phyloP scores from a whole-genome alignment of 257 asterid genomes.

The Nicotiana otophora region DNA sequence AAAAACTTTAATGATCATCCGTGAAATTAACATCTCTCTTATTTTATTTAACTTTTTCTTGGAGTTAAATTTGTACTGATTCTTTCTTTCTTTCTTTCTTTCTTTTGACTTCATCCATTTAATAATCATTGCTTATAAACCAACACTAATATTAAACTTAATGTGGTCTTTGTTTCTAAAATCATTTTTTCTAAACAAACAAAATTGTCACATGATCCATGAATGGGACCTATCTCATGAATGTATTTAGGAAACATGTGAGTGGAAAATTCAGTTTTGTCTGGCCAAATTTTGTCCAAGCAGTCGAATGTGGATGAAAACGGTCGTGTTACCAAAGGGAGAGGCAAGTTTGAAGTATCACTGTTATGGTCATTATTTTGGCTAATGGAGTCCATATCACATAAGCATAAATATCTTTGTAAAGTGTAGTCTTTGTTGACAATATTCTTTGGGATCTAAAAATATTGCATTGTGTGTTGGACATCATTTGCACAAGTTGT shows the following conservation, averaged over 20 bases:
- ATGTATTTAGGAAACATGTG: not conserved
- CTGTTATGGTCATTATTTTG: too few species aligned
- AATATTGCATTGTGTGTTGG: too few species aligned
- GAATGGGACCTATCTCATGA: not conserved
- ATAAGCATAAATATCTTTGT: too few species aligned
- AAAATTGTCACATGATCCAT: not conserved
- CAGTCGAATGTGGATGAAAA: slow-evolving; percentile 4
- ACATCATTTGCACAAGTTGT: too few species aligned
- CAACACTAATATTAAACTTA: not conserved
- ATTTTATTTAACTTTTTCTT: not conserved
- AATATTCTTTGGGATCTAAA: too few species aligned
- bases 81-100: too few species aligned
- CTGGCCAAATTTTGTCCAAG: not conserved
- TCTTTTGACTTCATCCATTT: not conserved
- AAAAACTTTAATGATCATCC: not conserved
- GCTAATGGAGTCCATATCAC: too few species aligned
- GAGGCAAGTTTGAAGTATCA: not conserved
- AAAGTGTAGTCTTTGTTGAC: too few species aligned
- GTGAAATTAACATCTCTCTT: too few species aligned
- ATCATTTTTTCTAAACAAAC: too few species aligned
- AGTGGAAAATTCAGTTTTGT: not conserved
- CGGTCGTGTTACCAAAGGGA: not conserved
- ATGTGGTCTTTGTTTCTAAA: not conserved
- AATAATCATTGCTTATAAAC: too few species aligned
- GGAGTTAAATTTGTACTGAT: not conserved